Evolutionary conservation across 1,139 yeast species (phyloP).

Genomic region (Yamadazyma kanchanaburiensis): DNA sequence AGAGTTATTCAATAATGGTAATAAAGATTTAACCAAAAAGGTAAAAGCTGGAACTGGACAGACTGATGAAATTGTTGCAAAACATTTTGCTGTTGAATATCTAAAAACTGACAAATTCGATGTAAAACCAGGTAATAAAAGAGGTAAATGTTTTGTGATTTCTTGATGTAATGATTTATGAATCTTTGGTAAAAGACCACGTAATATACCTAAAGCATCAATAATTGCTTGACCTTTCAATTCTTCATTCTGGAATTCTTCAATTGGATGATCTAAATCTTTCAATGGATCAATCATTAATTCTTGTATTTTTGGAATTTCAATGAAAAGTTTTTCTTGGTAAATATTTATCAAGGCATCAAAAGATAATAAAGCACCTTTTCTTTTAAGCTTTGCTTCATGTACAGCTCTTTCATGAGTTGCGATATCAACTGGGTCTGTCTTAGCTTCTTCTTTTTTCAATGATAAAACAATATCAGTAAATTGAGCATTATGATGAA

Average conservation of each 20-base stretch:
- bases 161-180: conserved; percentile 46
- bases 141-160: conserved; percentile 45
- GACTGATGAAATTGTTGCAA: conserved; percentile 77
- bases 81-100: conserved; percentile 86
- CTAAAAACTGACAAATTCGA: conserved; percentile 78
- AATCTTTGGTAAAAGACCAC: conserved; percentile 70
- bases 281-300: conserved; percentile 67
- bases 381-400: conserved; percentile 75
- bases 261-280: conserved; percentile 21
- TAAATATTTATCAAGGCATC: conserved; percentile 52
- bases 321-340: conserved; percentile 51
- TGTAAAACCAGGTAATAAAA: conserved; percentile 59
- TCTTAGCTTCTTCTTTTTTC: conserved; percentile 72
- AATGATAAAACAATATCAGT: conserved; percentile 67
- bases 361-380: conserved; percentile 76
- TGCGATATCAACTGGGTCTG: conserved; percentile 65
- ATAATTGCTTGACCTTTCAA: conserved; percentile 75
- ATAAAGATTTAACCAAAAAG: conserved; percentile 67
- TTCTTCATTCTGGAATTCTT: conserved; percentile 39
- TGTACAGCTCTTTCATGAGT: conserved; percentile 62
- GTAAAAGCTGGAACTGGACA: conserved; percentile 75
- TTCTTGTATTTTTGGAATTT: conserved; percentile 65
- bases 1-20: conserved; percentile 82
- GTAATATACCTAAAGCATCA: conserved; percentile 80
- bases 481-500: conserved; percentile 59